Conservation (phyloP, 2,329 filamentous ascomycete species). For the Balansia obtecta region DNA sequence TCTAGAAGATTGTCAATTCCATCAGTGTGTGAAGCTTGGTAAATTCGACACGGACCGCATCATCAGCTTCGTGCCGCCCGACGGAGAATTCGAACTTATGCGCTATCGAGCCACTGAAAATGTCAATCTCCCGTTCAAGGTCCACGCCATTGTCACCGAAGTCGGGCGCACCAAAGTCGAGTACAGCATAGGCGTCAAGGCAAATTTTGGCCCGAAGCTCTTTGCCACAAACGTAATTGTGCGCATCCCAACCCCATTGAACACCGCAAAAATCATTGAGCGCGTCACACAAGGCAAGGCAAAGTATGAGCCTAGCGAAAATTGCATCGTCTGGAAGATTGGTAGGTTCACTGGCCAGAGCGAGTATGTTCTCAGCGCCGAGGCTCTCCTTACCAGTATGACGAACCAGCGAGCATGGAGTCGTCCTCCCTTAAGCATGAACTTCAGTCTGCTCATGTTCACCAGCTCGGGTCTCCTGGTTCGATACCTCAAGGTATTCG, state of each 20-base stretch:
- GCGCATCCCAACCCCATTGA: slow-evolving; percentile 87
- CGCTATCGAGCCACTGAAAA: slow-evolving; percentile 96
- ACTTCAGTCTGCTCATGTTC: slow-evolving; percentile 94
- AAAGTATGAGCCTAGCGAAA: slow-evolving; percentile 96
- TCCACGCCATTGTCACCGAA: slow-evolving; percentile 97
- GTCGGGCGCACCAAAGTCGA: slow-evolving; percentile 95
- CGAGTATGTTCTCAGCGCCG: slow-evolving; percentile 88
- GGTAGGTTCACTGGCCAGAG: slow-evolving; percentile 96
- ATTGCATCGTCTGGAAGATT: slow-evolving; percentile 99
- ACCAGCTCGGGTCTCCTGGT: slow-evolving; percentile 88
- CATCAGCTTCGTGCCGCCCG: slow-evolving; percentile 92
- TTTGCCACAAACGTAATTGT: slow-evolving; percentile 96
- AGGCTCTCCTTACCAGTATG: slow-evolving; percentile 89
- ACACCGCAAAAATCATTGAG: slow-evolving; percentile 88
- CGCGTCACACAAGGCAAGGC: slow-evolving; percentile 92
- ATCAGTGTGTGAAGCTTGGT: slow-evolving; percentile 95
- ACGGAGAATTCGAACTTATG: slow-evolving; percentile 98
- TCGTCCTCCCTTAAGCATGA: slow-evolving; percentile 79
- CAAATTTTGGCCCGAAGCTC: slow-evolving; percentile 91
- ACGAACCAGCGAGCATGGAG: slow-evolving; percentile 98
- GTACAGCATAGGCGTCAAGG: slow-evolving; percentile 94
- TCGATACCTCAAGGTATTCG: slow-evolving; percentile 94
- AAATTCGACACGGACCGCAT: slow-evolving; percentile 95
- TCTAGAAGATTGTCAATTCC: slow-evolving; percentile 95
- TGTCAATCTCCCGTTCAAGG: slow-evolving; percentile 96